Conservation (phyloP, 176 grass and related monocot species). For the Hordeum marinum region DNA sequence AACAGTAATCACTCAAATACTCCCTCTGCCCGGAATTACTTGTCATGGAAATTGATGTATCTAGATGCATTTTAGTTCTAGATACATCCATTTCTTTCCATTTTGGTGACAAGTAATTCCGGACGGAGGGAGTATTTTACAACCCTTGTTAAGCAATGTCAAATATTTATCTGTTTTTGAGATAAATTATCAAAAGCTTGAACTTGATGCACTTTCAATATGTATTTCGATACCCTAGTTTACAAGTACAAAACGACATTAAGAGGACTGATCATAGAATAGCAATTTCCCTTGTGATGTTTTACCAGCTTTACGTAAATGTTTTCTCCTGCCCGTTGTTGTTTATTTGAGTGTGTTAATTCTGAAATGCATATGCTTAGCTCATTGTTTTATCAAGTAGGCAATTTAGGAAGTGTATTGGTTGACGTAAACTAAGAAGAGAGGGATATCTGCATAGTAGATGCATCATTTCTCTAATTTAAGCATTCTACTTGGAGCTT, state of each 20-base stretch:
- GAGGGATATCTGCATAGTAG: not conserved
- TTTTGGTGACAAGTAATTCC: no score
- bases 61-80: no score
- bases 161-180: not conserved
- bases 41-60: no score
- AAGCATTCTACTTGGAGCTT: not conserved
- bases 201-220: not conserved
- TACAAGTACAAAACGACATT: not conserved
- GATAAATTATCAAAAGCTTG: slow-evolving; percentile 13
- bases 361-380: not conserved
- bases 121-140: not conserved
- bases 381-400: slow-evolving; percentile 17
- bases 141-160: not conserved
- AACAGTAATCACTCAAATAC: not conserved
- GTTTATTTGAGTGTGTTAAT: not conserved
- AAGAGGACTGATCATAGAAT: not conserved
- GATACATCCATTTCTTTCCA: no score
- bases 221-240: not conserved
- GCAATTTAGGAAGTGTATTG: not conserved
- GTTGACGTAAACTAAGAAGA: not conserved
- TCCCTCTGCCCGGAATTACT: no score
- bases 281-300: not conserved
- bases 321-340: not conserved
- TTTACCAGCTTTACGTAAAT: not conserved
- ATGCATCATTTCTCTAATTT: slow-evolving; percentile 21